These are phyloP conservation scores for Hanseniaspora meyeri DNA, from an alignment of 805 yeast species.

Conservation along the genomic window DNA sequence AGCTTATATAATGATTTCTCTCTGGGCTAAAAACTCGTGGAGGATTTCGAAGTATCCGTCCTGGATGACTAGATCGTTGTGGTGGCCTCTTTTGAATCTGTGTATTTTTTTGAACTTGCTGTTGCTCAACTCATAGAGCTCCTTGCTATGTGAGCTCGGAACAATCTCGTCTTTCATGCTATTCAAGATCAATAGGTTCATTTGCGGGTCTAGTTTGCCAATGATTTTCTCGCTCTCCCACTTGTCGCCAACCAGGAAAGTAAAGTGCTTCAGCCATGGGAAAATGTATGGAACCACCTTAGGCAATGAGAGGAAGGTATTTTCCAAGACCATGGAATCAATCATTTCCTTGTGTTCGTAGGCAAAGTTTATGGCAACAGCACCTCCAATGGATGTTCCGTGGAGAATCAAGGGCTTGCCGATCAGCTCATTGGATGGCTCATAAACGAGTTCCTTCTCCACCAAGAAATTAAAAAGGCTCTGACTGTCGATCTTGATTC, in stretches of 20 bases:
- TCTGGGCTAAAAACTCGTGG: constrained; percentile 36
- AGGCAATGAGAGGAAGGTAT: constrained; percentile 67
- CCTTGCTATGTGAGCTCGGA: constrained; percentile 72
- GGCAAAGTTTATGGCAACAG: constrained; percentile 76
- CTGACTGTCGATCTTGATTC: constrained; percentile 73
- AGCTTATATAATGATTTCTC: constrained; percentile 13
- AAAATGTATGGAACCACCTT: constrained; percentile 63
- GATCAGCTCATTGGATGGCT: constrained; percentile 9
- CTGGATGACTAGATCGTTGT: constrained; percentile 72
- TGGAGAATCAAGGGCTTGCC: constrained; percentile 44
- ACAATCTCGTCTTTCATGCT: constrained; percentile 80
- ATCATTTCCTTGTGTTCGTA: constrained; percentile 40
- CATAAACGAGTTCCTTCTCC: constrained; percentile 39
- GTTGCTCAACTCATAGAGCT: constrained; percentile 41
- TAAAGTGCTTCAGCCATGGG: constrained; percentile 48
- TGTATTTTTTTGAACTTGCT: constrained; percentile 40
- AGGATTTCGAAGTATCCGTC: constrained; percentile 67
- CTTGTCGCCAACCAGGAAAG: constrained; percentile 55
- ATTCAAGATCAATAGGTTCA: constrained; percentile 60
- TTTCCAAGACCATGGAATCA: constrained; percentile 65
- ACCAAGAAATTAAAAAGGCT: constrained; percentile 50
- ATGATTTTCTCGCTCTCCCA: constrained; percentile 72
- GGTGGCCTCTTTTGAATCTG: constrained; percentile 50
- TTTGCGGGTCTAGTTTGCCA: constrained; percentile 34
- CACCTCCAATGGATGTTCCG: constrained; percentile 92